These are phyloP conservation scores for Lactarius vividus DNA, from an alignment of 768 basidiomycete species.

Conservation along the genomic window DNA sequence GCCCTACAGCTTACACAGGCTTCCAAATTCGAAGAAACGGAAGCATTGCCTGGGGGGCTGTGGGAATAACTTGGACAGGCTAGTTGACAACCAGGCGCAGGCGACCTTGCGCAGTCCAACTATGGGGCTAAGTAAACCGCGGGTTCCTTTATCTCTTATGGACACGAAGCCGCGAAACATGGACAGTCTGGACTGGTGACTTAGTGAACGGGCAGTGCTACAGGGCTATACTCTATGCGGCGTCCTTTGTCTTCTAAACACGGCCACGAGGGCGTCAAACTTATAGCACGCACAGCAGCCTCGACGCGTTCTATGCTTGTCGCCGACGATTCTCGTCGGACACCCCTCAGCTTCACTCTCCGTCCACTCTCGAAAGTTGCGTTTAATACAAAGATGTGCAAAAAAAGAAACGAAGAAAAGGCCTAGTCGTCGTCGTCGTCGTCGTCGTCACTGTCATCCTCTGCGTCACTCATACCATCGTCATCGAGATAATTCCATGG, in stretches of 20 bases:
- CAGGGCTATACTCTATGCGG: neutral
- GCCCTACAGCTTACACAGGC: neutral
- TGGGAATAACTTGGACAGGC: neutral
- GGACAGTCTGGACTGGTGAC: neutral
- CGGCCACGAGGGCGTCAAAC: neutral
- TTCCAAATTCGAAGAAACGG: neutral
- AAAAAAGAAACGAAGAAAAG: neutral
- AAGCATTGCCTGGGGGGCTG: neutral
- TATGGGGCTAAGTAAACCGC: neutral
- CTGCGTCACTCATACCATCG: slow-evolving; percentile 12
- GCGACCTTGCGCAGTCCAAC: neutral
- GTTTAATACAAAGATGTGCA: neutral
- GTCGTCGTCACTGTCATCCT: neutral
- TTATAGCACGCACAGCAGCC: neutral
- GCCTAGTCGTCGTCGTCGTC: neutral
- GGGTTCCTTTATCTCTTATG: neutral
- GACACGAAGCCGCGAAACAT: neutral
- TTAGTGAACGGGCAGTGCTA: neutral
- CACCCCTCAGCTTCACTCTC: neutral
- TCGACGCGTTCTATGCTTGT: neutral
- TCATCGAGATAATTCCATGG: slow-evolving; percentile 19
- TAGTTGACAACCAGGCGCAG: neutral
- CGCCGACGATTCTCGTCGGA: neutral
- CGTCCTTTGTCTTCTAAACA: neutral
- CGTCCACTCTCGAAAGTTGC: neutral